phyloP scores from a whole-genome alignment of 179 eudicot genomes.

The Silene noctiflora region DNA sequence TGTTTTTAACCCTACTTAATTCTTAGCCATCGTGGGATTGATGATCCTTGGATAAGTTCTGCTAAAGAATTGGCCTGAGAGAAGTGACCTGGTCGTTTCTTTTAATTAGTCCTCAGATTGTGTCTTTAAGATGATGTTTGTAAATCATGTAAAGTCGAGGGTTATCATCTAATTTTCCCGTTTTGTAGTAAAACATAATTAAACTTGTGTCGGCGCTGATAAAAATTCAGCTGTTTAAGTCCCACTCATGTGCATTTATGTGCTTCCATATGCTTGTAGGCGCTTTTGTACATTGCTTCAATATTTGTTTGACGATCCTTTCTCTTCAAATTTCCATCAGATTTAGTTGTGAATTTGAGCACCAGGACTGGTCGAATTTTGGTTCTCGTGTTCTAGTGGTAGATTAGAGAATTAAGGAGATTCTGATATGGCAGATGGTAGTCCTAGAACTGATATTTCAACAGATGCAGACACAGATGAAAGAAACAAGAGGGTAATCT shows the following conservation, averaged over 20 bases:
- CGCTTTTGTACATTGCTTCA: not conserved
- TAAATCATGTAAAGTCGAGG: not conserved
- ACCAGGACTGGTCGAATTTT: slow-evolving; percentile 17
- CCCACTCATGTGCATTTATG: not conserved
- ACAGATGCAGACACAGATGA: slow-evolving; percentile 94
- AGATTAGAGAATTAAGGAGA: slow-evolving; percentile 32
- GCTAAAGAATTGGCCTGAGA: slow-evolving; percentile 19
- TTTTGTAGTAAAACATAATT: not conserved
- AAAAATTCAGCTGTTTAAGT: too few relatives aligned
- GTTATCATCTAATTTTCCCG: not conserved
- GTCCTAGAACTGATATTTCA: slow-evolving; percentile 88
- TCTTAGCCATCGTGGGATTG: slow-evolving; percentile 9
- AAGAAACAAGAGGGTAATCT: slow-evolving; percentile 61
- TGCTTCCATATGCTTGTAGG: slow-evolving; percentile 3
- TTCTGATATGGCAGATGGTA: slow-evolving; percentile 66
- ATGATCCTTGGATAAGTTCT: slow-evolving; percentile 11
- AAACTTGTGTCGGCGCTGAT: not conserved
- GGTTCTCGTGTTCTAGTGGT: slow-evolving; percentile 24
- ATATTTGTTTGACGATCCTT: not conserved
- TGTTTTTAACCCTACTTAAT: slow-evolving; percentile 2
- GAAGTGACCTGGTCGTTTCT: slow-evolving; percentile 16
- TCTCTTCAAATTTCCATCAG: slow-evolving; percentile 8
- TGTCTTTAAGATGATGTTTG: not conserved
- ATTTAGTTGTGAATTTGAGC: slow-evolving; percentile 22
- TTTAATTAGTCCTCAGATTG: not conserved